Evolutionary conservation across 2,329 filamentous ascomycete genomes (phyloP).

Genomic region (Xylaria polymorpha): DNA sequence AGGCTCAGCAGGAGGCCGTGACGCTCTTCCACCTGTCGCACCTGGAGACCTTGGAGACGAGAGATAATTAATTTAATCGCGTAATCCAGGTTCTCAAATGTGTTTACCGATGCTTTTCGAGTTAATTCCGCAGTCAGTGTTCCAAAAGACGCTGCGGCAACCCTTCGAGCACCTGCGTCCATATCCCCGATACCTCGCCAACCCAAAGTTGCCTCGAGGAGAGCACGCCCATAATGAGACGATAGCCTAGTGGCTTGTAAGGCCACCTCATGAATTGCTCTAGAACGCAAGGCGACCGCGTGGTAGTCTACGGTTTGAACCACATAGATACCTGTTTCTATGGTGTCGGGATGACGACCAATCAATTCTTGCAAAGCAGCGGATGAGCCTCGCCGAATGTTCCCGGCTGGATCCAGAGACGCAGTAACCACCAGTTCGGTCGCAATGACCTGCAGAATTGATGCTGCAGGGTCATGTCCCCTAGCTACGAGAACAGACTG

Average conservation of each 20-base stretch:
- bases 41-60: constrained; percentile 60
- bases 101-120: constrained; percentile 37
- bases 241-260: constrained; percentile 74
- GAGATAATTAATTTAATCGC: constrained; percentile 58
- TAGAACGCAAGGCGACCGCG: constrained; percentile 85
- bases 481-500: constrained; percentile 57
- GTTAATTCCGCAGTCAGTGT: constrained; percentile 60
- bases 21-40: constrained; percentile 73
- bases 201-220: constrained; percentile 77
- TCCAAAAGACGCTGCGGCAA: constrained; percentile 77
- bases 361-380: constrained; percentile 94
- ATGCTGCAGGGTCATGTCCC: constrained; percentile 52
- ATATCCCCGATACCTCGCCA: constrained; percentile 91
- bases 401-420: constrained; percentile 89
- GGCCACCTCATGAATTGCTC: constrained; percentile 83
- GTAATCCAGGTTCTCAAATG: constrained; percentile 47
- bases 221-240: constrained; percentile 73
- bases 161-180: constrained; percentile 78
- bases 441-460: constrained; percentile 80
- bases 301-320: constrained; percentile 95
- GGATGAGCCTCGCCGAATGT: constrained; percentile 91
- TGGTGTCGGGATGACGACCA: constrained; percentile 88
- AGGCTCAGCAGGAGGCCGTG: constrained; percentile 74
- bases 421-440: constrained; percentile 84
- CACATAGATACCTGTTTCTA: constrained; percentile 82